These are phyloP conservation scores for Boletus vermiculosoides DNA, from an alignment of 768 basidiomycete species.

Conservation along the genomic window DNA sequence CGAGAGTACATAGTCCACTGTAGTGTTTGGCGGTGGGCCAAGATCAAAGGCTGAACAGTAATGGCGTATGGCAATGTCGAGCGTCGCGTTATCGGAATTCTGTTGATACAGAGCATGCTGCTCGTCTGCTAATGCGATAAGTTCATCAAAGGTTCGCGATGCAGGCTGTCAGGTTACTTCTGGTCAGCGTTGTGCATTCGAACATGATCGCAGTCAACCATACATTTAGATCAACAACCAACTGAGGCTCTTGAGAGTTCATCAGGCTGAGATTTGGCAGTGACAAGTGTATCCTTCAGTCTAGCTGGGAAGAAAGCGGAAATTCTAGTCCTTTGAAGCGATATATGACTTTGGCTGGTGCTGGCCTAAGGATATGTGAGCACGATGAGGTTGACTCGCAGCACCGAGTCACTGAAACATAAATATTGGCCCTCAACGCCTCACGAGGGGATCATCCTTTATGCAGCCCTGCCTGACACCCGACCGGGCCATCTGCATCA, in stretches of 20 bases:
- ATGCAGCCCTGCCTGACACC: no score
- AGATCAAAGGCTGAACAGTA: slow-evolving; percentile 21
- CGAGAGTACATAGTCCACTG: slow-evolving; percentile 1
- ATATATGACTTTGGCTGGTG: background rate
- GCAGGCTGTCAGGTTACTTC: background rate
- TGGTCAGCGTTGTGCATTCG: background rate
- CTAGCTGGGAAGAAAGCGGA: background rate
- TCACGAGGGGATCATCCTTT: no score
- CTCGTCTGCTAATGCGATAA: slow-evolving; percentile 10
- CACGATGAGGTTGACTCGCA: no score
- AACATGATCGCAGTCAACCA: background rate
- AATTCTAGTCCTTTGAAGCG: background rate
- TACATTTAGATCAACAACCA: background rate
- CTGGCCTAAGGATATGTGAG: background rate
- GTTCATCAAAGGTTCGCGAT: slow-evolving; percentile 28
- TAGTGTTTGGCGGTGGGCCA: slow-evolving; percentile 5
- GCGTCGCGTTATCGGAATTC: background rate
- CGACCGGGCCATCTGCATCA: no score
- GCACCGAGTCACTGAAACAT: no score
- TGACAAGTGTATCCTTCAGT: background rate
- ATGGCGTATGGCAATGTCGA: slow-evolving; percentile 11
- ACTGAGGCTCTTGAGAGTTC: background rate
- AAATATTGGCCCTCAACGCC: no score
- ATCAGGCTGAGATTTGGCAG: background rate
- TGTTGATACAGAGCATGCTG: slow-evolving; percentile 8